phyloP scores from a whole-genome alignment of 2,329 filamentous ascomycete species.

The Coniella vitis region DNA sequence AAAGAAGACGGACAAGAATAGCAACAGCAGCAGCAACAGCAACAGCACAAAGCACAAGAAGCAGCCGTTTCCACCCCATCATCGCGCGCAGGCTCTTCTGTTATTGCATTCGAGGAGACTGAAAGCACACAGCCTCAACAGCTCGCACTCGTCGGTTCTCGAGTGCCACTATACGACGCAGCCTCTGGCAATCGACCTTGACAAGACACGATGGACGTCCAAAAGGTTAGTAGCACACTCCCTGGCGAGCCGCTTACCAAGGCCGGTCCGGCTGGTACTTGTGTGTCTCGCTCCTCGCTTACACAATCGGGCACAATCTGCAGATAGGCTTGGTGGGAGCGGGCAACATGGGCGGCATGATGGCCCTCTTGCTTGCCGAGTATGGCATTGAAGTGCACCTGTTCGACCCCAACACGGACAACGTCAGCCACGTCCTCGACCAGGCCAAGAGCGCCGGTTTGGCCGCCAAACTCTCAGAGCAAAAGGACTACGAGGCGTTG shows the following conservation, averaged over 20 bases:
- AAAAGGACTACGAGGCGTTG: conserved; percentile 40
- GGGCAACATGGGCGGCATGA: conserved; percentile 53
- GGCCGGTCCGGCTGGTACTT: not conserved
- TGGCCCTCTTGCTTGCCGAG: conserved; percentile 53
- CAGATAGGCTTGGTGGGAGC: conserved; percentile 52
- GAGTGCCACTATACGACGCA: conserved; percentile 6
- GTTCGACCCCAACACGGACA: conserved; percentile 40
- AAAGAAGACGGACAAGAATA: too few relatives aligned
- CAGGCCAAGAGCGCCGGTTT: conserved; percentile 25
- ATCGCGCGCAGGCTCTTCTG: not conserved
- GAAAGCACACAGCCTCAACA: conserved; percentile 7
- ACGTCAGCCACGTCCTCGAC: conserved; percentile 37
- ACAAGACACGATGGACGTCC: conserved; percentile 2
- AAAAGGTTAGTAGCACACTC: not conserved
- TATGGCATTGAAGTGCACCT: conserved; percentile 47
- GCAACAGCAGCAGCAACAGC: too few relatives aligned
- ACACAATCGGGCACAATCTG: too few relatives aligned
- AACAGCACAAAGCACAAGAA: not conserved
- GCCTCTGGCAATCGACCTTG: not conserved
- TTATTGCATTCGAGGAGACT: conserved; percentile 3
- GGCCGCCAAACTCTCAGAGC: conserved; percentile 24
- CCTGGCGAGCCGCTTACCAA: not conserved
- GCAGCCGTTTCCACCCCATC: not conserved
- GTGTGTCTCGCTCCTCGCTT: too few relatives aligned
- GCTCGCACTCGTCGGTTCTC: conserved; percentile 5